These are phyloP conservation scores for Thecaphora thlaspeos DNA, from an alignment of 1,284 basidiomycete genomes.

Conservation along the genomic window DNA sequence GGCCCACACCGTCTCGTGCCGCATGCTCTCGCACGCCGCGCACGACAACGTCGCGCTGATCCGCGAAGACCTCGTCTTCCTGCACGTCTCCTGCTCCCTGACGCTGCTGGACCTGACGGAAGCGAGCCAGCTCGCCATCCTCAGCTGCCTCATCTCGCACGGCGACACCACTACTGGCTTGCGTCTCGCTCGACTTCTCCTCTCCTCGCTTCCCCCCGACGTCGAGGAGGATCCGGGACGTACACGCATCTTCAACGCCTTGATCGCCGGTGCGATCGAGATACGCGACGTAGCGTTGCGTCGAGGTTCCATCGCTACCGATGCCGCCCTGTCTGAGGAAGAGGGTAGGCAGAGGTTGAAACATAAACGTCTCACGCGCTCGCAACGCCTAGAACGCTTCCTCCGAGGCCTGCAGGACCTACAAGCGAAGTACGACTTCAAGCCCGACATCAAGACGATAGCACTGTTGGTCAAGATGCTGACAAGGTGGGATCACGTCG, in stretches of 20 bases:
- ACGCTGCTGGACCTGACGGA: conserved; percentile 12
- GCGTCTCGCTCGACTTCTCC: conserved; percentile 2
- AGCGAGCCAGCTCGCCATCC: conserved; percentile 7
- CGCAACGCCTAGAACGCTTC: background rate
- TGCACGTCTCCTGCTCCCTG: conserved; percentile 2
- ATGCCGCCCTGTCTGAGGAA: no score
- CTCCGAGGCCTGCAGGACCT: background rate
- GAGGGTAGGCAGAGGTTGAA: background rate
- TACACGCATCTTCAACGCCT: conserved; percentile 7
- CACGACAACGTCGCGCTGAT: conserved; percentile 14
- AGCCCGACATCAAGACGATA: background rate
- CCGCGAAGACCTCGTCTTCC: conserved; percentile 14
- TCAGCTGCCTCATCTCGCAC: conserved; percentile 15
- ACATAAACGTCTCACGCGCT: background rate
- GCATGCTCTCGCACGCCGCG: conserved; percentile 22
- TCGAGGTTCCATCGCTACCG: background rate
- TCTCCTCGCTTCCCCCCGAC: background rate
- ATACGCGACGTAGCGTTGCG: background rate
- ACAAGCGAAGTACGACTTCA: background rate
- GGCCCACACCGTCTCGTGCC: conserved; percentile 19
- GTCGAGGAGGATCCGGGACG: background rate
- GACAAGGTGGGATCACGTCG: background rate
- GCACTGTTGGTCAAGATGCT: background rate
- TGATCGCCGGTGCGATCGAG: conserved; percentile 1
- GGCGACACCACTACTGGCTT: conserved; percentile 11